Base-by-base conservation (phyloP, 2,329 filamentous ascomycete genomes). In the Paracamarosporium sp. region DNA sequence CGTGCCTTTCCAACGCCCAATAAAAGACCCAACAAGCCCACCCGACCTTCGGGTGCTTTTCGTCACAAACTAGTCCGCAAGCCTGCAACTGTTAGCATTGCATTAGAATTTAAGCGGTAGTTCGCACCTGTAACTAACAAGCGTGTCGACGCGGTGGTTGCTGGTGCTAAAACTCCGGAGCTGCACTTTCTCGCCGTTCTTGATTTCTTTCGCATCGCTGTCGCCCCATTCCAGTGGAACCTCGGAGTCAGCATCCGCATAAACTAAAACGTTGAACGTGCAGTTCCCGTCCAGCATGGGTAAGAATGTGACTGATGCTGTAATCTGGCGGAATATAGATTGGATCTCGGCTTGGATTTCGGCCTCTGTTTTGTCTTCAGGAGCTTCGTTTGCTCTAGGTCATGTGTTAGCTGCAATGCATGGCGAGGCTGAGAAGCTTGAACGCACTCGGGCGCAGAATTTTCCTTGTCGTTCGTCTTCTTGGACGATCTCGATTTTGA, bases 221-320 rank as follows among this genome's bases (percentile, higher is more conserved):
- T 99, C 95, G 45, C 95, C 95, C 95, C 95, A 99, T 77, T 99
- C 95, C 57, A 99, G 89, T 4, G 95, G 95, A 13, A 99, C 95
- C 46, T 98, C 94, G 57, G 91, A 95, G 78, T 98, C 93, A 17
- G 93, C 93, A 75, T 99, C 94, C 51, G 95, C 95, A 75, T 99
- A 99, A 3, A 99, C 95, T 38, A 99, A 85, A 46, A 99, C 94
- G 73, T 99, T 99, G 83, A 99, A 99, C 11, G 95, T 98, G 83
- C 94, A 99, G 76, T 97, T 91, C 38, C 93, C 93, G 60, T 92
- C 88, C 5, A 99, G 86, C 80, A 98, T 93, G 0, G 95, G 95
- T 12, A 99, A 82, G 76, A 99, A 99, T 0, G 95, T 98, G 53
- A 99, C 95, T 0, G 92, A 97, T 1, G 95, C 95, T 1, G 95